Base-by-base conservation (phyloP, 2,329 filamentous ascomycete genomes). In the Stagonosporopsis tanaceti region DNA sequence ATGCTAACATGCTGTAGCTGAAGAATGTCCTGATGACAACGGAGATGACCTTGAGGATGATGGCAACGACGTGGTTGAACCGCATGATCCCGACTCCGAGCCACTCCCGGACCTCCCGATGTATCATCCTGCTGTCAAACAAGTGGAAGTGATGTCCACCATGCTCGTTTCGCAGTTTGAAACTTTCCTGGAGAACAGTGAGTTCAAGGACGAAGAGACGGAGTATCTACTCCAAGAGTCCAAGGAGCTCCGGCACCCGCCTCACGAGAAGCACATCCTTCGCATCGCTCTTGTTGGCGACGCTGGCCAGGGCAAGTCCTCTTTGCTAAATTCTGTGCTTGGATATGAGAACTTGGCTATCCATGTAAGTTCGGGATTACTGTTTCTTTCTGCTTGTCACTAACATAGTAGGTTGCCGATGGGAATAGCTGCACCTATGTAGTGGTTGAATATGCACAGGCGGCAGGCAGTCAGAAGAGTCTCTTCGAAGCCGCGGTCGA, bases 301-400 rank as follows among this genome's bases (percentile, higher is more conserved):
- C 25, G 58, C 62, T 37, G 64, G 64, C 15, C 44, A 50, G 15
- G 66, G 63, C 15, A 68, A 68, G 34, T 68, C 66, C 28, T 59
- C 63, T 2, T 17, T 52, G 1, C 34, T 60, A 5, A 68, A 68
- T 27, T 47, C 61, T 25, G 44, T 68, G 22, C 38, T 67, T 11
- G 66, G 64, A 24, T 12, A 55, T 27, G 30, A 30, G 30, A 39
- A 56, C 30, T 12, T 63, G 17, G 53, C 52, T 11, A 50, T 57
- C 9, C 59, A 66, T 32, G 65, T 60, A 60, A 45, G 28, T 50
- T 7, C 35, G 5, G 3, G 5, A 14, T 27, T 25, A 1, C 30
- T 11, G 11, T 8, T 22, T 37, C 30, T 8, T 15, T 15, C 2
- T 25, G 17, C 24, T 15, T 25, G 17, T 22, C 25, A 45, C 56